Conservation (phyloP, 2,329 filamentous ascomycete genomes). For the Fusarium brachygibbosum region DNA sequence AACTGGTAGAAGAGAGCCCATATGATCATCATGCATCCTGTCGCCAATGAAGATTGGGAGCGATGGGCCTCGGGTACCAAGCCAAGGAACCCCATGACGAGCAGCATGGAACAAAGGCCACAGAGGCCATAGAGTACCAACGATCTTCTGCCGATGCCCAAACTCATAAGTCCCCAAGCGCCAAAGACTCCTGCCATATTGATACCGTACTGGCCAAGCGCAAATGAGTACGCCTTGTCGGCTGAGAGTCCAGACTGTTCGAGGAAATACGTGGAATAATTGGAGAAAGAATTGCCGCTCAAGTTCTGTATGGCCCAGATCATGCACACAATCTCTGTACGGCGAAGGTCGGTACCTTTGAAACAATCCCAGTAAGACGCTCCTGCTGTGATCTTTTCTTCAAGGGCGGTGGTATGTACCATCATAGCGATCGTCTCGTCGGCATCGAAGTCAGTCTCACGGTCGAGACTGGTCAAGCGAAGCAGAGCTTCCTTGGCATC, state of each 20-base stretch:
- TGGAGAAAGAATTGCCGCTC: slow-evolving; percentile 74
- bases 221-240: slow-evolving; percentile 68
- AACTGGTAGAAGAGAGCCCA: slow-evolving; percentile 89
- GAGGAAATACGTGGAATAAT: slow-evolving; percentile 75
- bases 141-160: slow-evolving; percentile 79
- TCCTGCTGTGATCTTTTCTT: slow-evolving; percentile 80
- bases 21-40: slow-evolving; percentile 85
- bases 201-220: slow-evolving; percentile 75
- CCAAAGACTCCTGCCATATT: slow-evolving; percentile 87
- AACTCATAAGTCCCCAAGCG: slow-evolving; percentile 83
- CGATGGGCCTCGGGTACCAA: slow-evolving; percentile 74
- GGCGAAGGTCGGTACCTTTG: slow-evolving; percentile 79
- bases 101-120: slow-evolving; percentile 79
- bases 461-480: slow-evolving; percentile 72
- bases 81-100: slow-evolving; percentile 87
- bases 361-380: slow-evolving; percentile 87
- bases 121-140: slow-evolving; percentile 83
- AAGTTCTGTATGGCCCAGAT: slow-evolving; percentile 75
- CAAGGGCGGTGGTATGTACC: slow-evolving; percentile 87
- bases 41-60: slow-evolving; percentile 76
- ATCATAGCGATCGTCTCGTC: slow-evolving; percentile 94
- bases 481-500: slow-evolving; percentile 76
- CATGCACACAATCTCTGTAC: slow-evolving; percentile 79
- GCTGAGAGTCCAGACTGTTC: slow-evolving; percentile 69
- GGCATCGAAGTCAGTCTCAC: slow-evolving; percentile 79